Base-by-base conservation (phyloP, 805 yeast species). In the Candida odintsovae region DNA sequence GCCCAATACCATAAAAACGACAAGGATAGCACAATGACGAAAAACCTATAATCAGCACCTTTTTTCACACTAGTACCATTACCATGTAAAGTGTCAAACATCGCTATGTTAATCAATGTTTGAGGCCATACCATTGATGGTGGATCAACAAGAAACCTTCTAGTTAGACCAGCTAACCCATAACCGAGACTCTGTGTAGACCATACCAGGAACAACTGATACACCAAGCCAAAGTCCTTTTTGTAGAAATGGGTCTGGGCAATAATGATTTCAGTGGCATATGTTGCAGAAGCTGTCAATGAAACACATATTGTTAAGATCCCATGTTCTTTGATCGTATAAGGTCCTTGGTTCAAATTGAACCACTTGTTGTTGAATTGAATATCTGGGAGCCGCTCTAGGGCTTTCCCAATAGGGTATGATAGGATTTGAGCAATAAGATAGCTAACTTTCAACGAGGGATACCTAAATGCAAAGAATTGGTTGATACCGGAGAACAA, bases 51-150 rank as follows among this genome's bases (percentile, higher is more conserved):
- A 43, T 81, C 68, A 6, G 77, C 64, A 2, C 56, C 42, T 73
- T 9, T 57, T 57, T 52, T 73, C 2, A 19, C n/a, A n/a, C n/a
- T 21, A 22, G 23, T 40, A 12, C 6, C 20, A 59, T 53, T 67
- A 44, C 16, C 59, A 63, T 69, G 71, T 60, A 80, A 66, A 58
- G 77, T 69, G 63, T 73, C 69, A 69, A 77, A 71, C 55, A 79
- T 69, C 20, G 85, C 76, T 38, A 78, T 60, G 25, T 83, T 78
- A 43, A 82, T 85, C 59, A 85, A 69, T 56, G 75, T 75, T 2
- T 77, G 63, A 5, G 92, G 92, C 90, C 90, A 86, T 43, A 83
- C 72, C 64, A 82, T 77, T n/a, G 78, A 68, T 6, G 82, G 73
- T 6, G 89, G 84, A 48, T 76, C 75, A 15, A 84, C 82, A 50